Conservation (phyloP, 192 early-diverging fungal species). For the Mortierella claussenii region DNA sequence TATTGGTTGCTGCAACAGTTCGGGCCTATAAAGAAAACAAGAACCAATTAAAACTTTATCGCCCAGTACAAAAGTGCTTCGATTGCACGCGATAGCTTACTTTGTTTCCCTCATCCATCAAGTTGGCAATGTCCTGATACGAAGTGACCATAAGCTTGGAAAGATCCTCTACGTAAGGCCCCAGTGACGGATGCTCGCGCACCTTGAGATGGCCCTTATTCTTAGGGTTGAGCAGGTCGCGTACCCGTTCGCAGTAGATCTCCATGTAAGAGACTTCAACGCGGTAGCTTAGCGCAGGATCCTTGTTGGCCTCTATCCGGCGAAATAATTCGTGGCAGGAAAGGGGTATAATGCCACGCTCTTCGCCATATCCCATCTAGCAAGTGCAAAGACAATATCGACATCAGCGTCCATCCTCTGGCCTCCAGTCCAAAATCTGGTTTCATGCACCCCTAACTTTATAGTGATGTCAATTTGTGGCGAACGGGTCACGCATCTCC, state of each 20-base stretch:
- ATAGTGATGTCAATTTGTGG: too few species aligned
- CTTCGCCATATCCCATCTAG: slow-evolving; percentile 76
- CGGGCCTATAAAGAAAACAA: slow-evolving; percentile 68
- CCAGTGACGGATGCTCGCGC: slow-evolving; percentile 80
- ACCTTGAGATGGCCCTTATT: slow-evolving; percentile 83
- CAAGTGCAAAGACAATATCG: too few species aligned
- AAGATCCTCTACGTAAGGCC: slow-evolving; percentile 94
- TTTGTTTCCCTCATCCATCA: slow-evolving; percentile 88
- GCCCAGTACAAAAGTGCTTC: slow-evolving; percentile 1
- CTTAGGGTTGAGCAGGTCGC: slow-evolving; percentile 83
- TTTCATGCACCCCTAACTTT: too few species aligned
- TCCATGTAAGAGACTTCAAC: slow-evolving; percentile 93
- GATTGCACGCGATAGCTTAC: slow-evolving; percentile 38
- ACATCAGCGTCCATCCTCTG: too few species aligned
- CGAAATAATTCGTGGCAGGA: slow-evolving; percentile 86
- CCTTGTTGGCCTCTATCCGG: slow-evolving; percentile 59
- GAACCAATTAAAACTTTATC: too few species aligned
- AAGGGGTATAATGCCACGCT: slow-evolving; percentile 88
- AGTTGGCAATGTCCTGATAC: slow-evolving; percentile 70
- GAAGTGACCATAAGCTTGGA: slow-evolving; percentile 85
- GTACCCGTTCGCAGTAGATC: slow-evolving; percentile 89
- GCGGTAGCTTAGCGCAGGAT: slow-evolving; percentile 61
- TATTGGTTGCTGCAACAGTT: slow-evolving; percentile 92
- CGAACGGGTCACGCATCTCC: not conserved
- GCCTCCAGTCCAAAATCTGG: too few species aligned